Conservation (phyloP, 805 yeast genomes). For the Monosporozyma aquatica region DNA sequence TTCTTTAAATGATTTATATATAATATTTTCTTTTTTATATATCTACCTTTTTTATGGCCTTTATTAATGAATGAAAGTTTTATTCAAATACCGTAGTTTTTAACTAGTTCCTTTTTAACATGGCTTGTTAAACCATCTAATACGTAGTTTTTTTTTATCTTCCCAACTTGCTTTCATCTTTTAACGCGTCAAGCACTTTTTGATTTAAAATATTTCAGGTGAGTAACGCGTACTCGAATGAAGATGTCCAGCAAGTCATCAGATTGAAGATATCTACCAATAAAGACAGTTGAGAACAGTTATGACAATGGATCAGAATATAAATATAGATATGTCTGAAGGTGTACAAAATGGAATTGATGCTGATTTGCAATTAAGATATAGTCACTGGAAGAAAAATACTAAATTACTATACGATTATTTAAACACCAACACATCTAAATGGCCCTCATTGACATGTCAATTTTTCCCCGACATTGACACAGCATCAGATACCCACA, state of each 20-base stretch:
- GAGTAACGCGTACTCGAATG: too few relatives aligned
- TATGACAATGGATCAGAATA: background rate
- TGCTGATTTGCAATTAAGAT: slow-evolving; percentile 24
- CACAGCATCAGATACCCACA: slow-evolving; percentile 19
- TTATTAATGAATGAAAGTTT: too few relatives aligned
- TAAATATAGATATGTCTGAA: background rate
- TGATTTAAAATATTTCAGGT: background rate
- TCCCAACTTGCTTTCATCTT: background rate
- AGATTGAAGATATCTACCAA: background rate
- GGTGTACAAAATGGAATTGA: slow-evolving; percentile 8
- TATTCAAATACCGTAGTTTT: too few relatives aligned
- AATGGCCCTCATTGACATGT: slow-evolving; percentile 64
- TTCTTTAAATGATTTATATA: background rate
- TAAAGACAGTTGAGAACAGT: too few relatives aligned
- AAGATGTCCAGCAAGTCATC: too few relatives aligned
- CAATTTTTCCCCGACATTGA: slow-evolving; percentile 53
- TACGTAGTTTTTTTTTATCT: background rate
- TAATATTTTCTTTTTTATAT: background rate
- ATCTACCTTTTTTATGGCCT: background rate
- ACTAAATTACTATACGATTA: slow-evolving; percentile 68
- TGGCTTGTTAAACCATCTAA: too few relatives aligned
- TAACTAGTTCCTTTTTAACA: too few relatives aligned
- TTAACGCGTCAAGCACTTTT: background rate
- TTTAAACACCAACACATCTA: slow-evolving; percentile 56
- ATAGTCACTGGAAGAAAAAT: slow-evolving; percentile 64